phyloP scores from a whole-genome alignment of 768 basidiomycete genomes.

The Rhodocollybia butyracea region DNA sequence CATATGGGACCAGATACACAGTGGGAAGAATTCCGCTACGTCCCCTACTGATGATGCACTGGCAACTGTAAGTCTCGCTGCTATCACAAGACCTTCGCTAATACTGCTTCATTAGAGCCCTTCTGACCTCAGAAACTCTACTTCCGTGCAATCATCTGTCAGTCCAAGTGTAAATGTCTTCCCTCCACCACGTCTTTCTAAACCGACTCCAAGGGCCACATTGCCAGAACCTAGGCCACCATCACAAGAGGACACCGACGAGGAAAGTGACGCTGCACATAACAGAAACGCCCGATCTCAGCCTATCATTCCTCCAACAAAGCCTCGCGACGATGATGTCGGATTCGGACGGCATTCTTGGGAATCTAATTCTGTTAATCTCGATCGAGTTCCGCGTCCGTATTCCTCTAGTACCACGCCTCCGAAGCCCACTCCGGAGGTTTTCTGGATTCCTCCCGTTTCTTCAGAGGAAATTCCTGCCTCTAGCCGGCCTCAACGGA shows the following conservation, averaged over 20 bases:
- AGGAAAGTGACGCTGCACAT: neutral
- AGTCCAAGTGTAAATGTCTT: neutral
- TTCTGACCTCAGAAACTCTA: neutral
- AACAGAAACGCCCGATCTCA: neutral
- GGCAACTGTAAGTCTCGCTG: too few species aligned
- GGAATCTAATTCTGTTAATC: neutral
- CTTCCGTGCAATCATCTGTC: conserved; percentile 1
- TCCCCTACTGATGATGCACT: neutral
- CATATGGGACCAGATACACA: conserved; percentile 2
- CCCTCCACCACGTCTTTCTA: neutral
- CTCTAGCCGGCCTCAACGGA: neutral
- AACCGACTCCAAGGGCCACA: neutral
- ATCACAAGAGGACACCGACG: neutral
- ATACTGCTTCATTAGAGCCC: too few species aligned
- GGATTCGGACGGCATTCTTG: neutral
- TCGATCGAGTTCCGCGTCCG: neutral
- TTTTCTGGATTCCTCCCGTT: conserved; percentile 2
- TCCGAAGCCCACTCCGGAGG: conserved; percentile 1
- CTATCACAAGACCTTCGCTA: too few species aligned
- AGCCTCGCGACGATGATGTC: neutral
- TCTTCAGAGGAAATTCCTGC: neutral
- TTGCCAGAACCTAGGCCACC: neutral
- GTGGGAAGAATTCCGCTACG: neutral
- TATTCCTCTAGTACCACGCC: conserved; percentile 3
- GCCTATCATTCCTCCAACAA: neutral